Evolutionary conservation across 1,139 yeast genomes (phyloP).

Genomic region (Sugiyamaella pinicola): DNA sequence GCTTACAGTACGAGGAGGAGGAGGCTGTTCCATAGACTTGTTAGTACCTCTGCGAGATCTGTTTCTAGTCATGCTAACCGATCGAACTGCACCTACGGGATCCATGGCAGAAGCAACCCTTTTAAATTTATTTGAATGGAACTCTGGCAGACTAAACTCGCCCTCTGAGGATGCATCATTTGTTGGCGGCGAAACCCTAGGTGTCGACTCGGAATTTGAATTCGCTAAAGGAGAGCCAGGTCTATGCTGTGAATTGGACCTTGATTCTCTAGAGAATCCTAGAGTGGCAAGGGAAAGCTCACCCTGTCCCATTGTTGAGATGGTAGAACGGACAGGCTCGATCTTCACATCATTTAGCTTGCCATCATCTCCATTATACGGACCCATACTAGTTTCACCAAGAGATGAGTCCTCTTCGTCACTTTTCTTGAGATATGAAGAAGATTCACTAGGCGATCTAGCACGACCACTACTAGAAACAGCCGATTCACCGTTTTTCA

Average conservation of each 20-base stretch:
- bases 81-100: neutral
- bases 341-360: conserved; percentile 10
- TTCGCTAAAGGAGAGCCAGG: conserved; percentile 6
- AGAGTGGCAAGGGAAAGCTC: conserved; percentile 56
- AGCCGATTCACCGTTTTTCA: conserved; percentile 16
- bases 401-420: conserved; percentile 6
- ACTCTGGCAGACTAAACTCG: conserved; percentile 21
- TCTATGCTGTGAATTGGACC: conserved; percentile 4
- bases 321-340: conserved; percentile 46
- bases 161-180: neutral
- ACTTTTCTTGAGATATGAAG: neutral
- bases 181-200: neutral
- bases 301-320: conserved; percentile 72
- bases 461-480: conserved; percentile 17
- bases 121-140: conserved; percentile 16
- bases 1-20: conserved; percentile 7
- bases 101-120: neutral
- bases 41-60: conserved; percentile 13
- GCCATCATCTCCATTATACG: conserved; percentile 2
- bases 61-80: conserved; percentile 12
- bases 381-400: neutral
- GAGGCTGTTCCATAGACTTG: conserved; percentile 15
- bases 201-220: neutral
- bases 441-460: conserved; percentile 9
- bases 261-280: conserved; percentile 11